Percentiles rank a stretch among this genome's conserved stretches.
These are phyloP conservation scores for Aureobasidium lini DNA, from an alignment of 2,329 filamentous ascomycete species.

Conservation along the genomic window DNA sequence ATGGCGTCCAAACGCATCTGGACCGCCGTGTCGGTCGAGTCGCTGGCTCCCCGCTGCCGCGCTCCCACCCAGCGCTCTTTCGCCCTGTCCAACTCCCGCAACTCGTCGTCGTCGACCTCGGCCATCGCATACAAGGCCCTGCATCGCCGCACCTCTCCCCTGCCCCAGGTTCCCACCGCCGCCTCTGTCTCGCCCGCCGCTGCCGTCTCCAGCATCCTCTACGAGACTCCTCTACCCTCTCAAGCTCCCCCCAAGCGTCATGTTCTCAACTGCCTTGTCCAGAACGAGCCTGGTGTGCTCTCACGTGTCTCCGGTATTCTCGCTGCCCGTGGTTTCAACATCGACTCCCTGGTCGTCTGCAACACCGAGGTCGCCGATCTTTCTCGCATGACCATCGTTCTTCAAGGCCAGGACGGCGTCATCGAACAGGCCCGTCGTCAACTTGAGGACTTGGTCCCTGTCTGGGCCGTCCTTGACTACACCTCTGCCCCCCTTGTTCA, in stretches of 20 bases:
- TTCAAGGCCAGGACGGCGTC: constrained; percentile 91
- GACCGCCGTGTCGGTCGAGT: constrained; percentile 15
- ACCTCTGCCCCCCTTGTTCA: constrained; percentile 88
- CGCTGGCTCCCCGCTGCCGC: constrained; percentile 6
- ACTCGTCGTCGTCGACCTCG: constrained; percentile 66
- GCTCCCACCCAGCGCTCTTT: not conserved
- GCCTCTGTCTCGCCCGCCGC: constrained; percentile 77
- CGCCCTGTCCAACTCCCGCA: constrained; percentile 8
- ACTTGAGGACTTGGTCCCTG: constrained; percentile 91
- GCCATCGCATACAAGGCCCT: constrained; percentile 96
- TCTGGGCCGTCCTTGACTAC: constrained; percentile 98
- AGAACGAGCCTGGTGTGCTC: constrained; percentile 96
- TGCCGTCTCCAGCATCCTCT: constrained; percentile 95
- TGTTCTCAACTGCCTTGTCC: constrained; percentile 94
- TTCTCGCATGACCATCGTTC: constrained; percentile 96
- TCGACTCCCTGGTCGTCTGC: constrained; percentile 95
- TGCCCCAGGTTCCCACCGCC: constrained; percentile 61
- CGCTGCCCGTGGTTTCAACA: constrained; percentile 95
- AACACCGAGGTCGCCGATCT: constrained; percentile 95
- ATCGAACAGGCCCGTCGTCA: constrained; percentile 95
- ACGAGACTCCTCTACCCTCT: constrained; percentile 87
- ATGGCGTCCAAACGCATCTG: constrained; percentile 30
- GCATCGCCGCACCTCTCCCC: constrained; percentile 79
- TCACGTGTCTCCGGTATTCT: constrained; percentile 95
- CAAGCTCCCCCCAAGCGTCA: constrained; percentile 82